Evolutionary conservation across 2,329 filamentous ascomycete species (phyloP).

Genomic region (Penicillium sp.): DNA sequence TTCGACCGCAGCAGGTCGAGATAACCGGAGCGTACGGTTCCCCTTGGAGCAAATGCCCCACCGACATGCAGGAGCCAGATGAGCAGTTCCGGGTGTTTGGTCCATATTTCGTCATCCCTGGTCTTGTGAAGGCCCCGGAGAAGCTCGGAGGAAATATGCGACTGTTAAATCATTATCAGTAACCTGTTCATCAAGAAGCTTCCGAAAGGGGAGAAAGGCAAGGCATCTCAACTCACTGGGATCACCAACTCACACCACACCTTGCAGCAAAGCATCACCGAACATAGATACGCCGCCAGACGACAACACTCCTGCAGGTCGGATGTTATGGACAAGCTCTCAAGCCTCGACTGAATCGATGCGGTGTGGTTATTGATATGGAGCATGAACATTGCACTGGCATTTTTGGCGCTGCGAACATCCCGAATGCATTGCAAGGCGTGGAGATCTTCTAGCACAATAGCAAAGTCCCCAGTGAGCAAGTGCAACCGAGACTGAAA

Average conservation of each 20-base stretch:
- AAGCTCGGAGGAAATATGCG: conserved; percentile 5
- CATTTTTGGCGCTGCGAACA: neutral
- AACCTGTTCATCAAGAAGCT: neutral
- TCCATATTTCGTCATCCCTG: neutral
- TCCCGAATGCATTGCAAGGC: conserved; percentile 12
- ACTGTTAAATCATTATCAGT: neutral
- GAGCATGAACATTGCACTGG: neutral
- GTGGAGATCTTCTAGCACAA: conserved; percentile 5
- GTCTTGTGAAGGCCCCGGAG: neutral
- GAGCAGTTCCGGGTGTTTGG: neutral
- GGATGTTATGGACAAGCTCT: neutral
- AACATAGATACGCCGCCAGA: conserved; percentile 11
- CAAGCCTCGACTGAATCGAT: conserved; percentile 9
- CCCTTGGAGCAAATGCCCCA: conserved; percentile 7
- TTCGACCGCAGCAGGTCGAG: neutral
- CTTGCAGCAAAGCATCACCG: conserved; percentile 12
- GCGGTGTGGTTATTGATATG: conserved; percentile 12
- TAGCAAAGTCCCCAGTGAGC: neutral
- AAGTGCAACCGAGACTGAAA: neutral
- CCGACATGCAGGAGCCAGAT: conserved; percentile 11
- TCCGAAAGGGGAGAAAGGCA: neutral
- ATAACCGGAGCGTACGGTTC: neutral
- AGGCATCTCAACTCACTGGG: neutral
- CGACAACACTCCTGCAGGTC: conserved; percentile 5
- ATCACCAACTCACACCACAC: conserved; percentile 12